Percentiles rank a stretch among this genome's conserved stretches.
Evolutionary conservation across 257 asterid genomes (phyloP).

Genomic region (Primulina huaijiensis): DNA sequence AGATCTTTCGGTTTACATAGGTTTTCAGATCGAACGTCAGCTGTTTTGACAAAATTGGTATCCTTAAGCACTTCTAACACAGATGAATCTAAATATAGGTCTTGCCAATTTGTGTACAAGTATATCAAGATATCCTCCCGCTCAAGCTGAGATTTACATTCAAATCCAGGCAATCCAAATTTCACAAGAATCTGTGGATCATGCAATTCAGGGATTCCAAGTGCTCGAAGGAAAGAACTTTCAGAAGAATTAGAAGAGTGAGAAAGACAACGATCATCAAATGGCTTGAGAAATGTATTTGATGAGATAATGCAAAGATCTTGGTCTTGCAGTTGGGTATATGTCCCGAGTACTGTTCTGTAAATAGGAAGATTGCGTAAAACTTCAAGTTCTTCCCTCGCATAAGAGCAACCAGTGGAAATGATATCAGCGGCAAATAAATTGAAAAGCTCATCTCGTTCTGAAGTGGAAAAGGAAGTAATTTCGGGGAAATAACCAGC

Average conservation of each 20-base stretch:
- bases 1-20: conserved; percentile 71
- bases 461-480: conserved; percentile 50
- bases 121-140: conserved; percentile 89
- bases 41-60: conserved; percentile 69
- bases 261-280: conserved; percentile 67
- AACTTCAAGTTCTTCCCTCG: conserved; percentile 73
- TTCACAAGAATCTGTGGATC: conserved; percentile 76
- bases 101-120: conserved; percentile 76
- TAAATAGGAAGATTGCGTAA: conserved; percentile 82
- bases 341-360: conserved; percentile 70
- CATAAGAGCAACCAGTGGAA: conserved; percentile 51
- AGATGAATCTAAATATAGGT: conserved; percentile 69
- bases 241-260: conserved; percentile 55
- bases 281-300: conserved; percentile 84
- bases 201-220: conserved; percentile 78
- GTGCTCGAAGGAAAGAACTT: conserved; percentile 72
- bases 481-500: conserved; percentile 74
- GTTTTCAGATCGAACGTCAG: conserved; percentile 61
- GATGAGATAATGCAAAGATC: conserved; percentile 81
- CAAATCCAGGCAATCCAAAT: conserved; percentile 82
- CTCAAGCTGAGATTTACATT: conserved; percentile 58
- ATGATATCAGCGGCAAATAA: conserved; percentile 71
- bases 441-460: conserved; percentile 66
- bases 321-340: conserved; percentile 52
- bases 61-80: conserved; percentile 70